These are phyloP conservation scores for Myochromella boudieri DNA, from an alignment of 768 basidiomycete species.

Conservation along the genomic window DNA sequence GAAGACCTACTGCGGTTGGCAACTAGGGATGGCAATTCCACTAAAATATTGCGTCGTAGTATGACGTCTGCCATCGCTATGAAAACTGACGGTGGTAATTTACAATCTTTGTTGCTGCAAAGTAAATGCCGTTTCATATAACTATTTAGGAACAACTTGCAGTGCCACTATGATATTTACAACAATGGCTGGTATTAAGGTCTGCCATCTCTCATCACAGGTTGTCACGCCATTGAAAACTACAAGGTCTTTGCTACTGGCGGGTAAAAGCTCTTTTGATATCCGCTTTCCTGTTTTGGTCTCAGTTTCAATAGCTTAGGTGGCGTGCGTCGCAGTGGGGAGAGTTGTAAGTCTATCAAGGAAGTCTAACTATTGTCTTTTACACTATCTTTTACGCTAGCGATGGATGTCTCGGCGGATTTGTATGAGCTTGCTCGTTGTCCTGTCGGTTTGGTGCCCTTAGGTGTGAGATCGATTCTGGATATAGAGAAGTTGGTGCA, in stretches of 20 bases:
- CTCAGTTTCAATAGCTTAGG: slow-evolving; percentile 51
- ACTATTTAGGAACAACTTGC: slow-evolving; percentile 57
- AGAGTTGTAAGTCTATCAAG: slow-evolving; percentile 32
- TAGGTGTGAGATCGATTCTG: slow-evolving; percentile 92
- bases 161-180: slow-evolving; percentile 75
- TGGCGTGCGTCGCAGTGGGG: slow-evolving; percentile 69
- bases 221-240: too few species aligned
- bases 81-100: slow-evolving; percentile 69
- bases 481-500: slow-evolving; percentile 75
- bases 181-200: slow-evolving; percentile 85
- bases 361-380: not conserved
- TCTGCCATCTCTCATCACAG: slow-evolving; percentile 51
- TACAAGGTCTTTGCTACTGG: too few species aligned
- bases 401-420: slow-evolving; percentile 95
- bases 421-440: slow-evolving; percentile 86
- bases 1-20: slow-evolving; percentile 70
- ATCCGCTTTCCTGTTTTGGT: slow-evolving; percentile 1
- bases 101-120: slow-evolving; percentile 12
- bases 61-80: slow-evolving; percentile 70
- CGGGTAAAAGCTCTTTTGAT: slow-evolving; percentile 53
- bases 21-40: slow-evolving; percentile 34
- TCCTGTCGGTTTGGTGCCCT: slow-evolving; percentile 89
- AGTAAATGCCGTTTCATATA: slow-evolving; percentile 15
- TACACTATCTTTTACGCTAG: slow-evolving; percentile 36
- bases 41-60: slow-evolving; percentile 59